phyloP scores from a whole-genome alignment of 129 eudicot genomes.

The Calendula officinalis region DNA sequence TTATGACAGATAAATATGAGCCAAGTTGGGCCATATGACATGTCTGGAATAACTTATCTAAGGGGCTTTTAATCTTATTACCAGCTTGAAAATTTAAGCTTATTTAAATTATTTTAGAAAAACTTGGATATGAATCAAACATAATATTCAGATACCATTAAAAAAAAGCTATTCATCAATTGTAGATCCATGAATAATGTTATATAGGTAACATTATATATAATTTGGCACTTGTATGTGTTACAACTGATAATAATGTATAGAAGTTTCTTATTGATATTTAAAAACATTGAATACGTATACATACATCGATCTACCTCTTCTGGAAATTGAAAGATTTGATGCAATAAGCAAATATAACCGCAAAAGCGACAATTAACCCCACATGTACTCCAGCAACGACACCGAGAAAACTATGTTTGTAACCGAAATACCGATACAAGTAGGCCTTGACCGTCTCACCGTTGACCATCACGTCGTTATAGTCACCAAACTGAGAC shows the following conservation, averaged over 20 bases:
- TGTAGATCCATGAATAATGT: no score
- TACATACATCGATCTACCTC: slow-evolving; percentile 21
- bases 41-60: no score
- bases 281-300: not conserved
- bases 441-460: slow-evolving; percentile 35
- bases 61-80: no score
- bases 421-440: slow-evolving; percentile 37
- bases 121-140: no score
- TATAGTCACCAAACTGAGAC: slow-evolving; percentile 58
- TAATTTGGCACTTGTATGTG: no score
- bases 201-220: no score
- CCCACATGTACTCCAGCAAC: slow-evolving; percentile 42
- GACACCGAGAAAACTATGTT: slow-evolving; percentile 42
- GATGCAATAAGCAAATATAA: slow-evolving; percentile 43
- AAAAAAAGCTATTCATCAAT: no score
- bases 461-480: slow-evolving; percentile 20
- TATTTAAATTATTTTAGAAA: no score
- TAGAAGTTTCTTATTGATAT: not conserved
- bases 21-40: no score
- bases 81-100: no score
- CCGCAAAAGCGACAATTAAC: slow-evolving; percentile 27
- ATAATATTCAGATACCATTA: no score
- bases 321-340: slow-evolving; percentile 53
- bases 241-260: not conserved
- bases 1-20: no score